These are phyloP conservation scores for Fusarium irregulare DNA, from an alignment of 2,329 filamentous ascomycete species.

Conservation along the genomic window DNA sequence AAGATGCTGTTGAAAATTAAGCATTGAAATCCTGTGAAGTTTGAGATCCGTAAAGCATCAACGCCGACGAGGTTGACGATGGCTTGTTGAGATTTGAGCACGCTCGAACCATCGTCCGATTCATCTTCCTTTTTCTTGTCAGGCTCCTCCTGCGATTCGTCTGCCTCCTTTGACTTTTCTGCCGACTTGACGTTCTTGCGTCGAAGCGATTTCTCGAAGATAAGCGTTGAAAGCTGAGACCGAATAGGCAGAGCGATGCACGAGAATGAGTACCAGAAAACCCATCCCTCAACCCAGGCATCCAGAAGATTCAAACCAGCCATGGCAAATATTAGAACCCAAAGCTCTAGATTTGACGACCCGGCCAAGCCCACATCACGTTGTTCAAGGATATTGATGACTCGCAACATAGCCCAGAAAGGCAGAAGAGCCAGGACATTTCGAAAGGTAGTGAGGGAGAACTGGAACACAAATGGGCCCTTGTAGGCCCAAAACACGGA, in stretches of 20 bases:
- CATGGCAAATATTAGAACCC: conserved; percentile 75
- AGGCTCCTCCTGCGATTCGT: conserved; percentile 49
- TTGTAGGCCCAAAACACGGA: conserved; percentile 70
- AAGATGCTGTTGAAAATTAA: conserved; percentile 71
- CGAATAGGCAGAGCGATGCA: conserved; percentile 74
- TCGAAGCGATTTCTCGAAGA: conserved; percentile 82
- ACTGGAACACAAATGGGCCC: conserved; percentile 67
- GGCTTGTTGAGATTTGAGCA: conserved; percentile 68
- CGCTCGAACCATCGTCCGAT: conserved; percentile 48
- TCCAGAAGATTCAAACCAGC: conserved; percentile 68
- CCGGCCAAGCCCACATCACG: conserved; percentile 56
- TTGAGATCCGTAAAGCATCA: conserved; percentile 74
- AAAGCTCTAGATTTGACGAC: conserved; percentile 64
- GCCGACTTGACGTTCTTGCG: conserved; percentile 80
- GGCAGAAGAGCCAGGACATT: conserved; percentile 74
- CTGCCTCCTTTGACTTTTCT: conserved; percentile 57
- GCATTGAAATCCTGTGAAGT: conserved; percentile 75
- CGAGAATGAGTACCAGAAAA: conserved; percentile 74
- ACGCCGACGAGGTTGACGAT: conserved; percentile 85
- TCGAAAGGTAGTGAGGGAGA: conserved; percentile 63
- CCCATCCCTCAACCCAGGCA: conserved; percentile 71
- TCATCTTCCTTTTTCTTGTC: conserved; percentile 67
- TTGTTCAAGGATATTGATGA: conserved; percentile 73
- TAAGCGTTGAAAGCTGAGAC: conserved; percentile 74
- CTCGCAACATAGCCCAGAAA: conserved; percentile 74